These are phyloP conservation scores for Malus fusca DNA, from an alignment of 306 rosid species.

Conservation along the genomic window DNA sequence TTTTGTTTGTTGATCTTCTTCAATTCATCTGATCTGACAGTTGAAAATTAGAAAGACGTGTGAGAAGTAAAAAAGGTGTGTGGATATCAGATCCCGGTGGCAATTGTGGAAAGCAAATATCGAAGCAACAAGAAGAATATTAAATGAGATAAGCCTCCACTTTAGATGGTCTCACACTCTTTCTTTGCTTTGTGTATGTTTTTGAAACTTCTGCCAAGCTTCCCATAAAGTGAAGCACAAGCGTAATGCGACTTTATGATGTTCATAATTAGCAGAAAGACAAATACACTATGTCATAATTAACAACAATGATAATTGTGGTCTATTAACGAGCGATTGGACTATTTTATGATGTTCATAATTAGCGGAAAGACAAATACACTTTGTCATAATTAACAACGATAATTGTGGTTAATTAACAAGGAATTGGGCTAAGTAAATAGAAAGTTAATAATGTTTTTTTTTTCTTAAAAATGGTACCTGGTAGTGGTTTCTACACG, in stretches of 20 bases:
- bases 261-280: neutral
- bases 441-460: too few species aligned
- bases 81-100: too few species aligned
- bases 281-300: neutral
- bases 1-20: too few species aligned
- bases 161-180: neutral
- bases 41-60: too few species aligned
- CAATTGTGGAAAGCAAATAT: too few species aligned
- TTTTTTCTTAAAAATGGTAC: too few species aligned
- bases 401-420: neutral
- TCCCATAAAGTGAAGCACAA: constrained; percentile 1
- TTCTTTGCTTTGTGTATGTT: neutral
- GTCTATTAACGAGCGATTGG: neutral
- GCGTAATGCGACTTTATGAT: neutral
- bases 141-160: too few species aligned
- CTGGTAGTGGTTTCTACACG: rapidly evolving
- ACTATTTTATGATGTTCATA: neutral
- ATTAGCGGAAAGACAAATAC: neutral
- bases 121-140: too few species aligned
- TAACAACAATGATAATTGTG: neutral
- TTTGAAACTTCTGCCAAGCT: neutral
- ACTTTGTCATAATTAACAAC: neutral
- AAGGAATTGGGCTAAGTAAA: too few species aligned
- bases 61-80: too few species aligned
- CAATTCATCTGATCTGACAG: too few species aligned